Conservation (phyloP, 1,284 basidiomycete species). For the Schizopora paradoxa region DNA sequence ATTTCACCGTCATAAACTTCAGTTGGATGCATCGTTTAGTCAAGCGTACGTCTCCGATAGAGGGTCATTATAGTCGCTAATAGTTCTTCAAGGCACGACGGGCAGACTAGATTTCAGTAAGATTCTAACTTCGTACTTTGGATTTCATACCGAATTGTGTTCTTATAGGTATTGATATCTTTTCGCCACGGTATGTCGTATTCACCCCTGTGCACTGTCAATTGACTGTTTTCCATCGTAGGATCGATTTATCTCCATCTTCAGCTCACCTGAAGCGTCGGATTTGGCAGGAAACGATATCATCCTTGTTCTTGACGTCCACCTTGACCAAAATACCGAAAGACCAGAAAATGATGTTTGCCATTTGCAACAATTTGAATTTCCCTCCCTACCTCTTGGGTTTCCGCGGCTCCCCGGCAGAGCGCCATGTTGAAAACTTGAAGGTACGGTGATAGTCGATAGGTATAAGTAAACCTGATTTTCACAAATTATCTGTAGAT, state of each 20-base stretch:
- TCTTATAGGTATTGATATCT: conserved; percentile 63
- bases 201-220: neutral
- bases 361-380: conserved; percentile 49
- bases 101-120: conserved; percentile 71
- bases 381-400: conserved; percentile 71
- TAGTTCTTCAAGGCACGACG: conserved; percentile 41
- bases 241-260: conserved; percentile 56
- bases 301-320: conserved; percentile 60
- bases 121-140: conserved; percentile 23
- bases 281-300: conserved; percentile 81
- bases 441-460: conserved; percentile 43
- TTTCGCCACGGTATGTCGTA: conserved; percentile 58
- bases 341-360: conserved; percentile 55
- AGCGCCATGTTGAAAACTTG: conserved; percentile 76
- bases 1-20: conserved; percentile 59
- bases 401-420: conserved; percentile 65
- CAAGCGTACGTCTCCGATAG: conserved; percentile 42
- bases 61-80: conserved; percentile 13
- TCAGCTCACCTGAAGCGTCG: conserved; percentile 65
- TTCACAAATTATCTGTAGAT: conserved; percentile 37
- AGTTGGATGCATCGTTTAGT: conserved; percentile 45
- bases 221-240: conserved; percentile 23
- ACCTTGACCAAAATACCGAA: conserved; percentile 58
- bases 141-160: conserved; percentile 10
- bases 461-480: neutral